Evolutionary conservation across 768 basidiomycete genomes (phyloP).

Genomic region (Mrakia frigida): DNA sequence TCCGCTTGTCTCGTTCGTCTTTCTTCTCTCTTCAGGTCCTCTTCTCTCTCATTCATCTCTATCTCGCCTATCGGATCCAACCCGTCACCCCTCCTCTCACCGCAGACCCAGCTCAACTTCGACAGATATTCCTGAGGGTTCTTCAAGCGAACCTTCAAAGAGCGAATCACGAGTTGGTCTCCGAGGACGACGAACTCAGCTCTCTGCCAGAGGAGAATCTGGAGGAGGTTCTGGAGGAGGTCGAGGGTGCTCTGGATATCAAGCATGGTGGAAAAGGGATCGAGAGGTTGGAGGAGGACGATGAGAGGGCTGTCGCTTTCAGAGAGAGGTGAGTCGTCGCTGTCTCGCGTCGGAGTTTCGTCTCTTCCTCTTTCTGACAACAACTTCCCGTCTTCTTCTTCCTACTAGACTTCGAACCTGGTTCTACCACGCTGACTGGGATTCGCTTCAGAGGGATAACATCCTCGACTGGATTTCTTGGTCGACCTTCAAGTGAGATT

Average conservation of each 20-base stretch:
- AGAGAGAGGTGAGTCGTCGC: constrained; percentile 11
- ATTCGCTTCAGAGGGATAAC: constrained; percentile 59
- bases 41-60: constrained; percentile 6
- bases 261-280: constrained; percentile 36
- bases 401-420: constrained; percentile 45
- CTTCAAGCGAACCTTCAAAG: neutral
- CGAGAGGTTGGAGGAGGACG: constrained; percentile 55
- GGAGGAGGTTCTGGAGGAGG: constrained; percentile 13
- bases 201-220: neutral
- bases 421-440: constrained; percentile 74
- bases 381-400: constrained; percentile 19
- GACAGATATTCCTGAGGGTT: neutral
- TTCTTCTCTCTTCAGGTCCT: constrained; percentile 8
- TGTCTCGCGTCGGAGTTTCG: neutral
- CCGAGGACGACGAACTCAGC: too few species aligned
- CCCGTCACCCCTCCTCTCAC: neutral
- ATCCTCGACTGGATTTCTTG: constrained; percentile 74
- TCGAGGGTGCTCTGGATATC: neutral
- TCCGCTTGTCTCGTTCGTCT: too few species aligned
- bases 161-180: neutral
- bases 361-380: constrained; percentile 12
- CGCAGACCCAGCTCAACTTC: neutral
- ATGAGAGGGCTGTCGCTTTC: constrained; percentile 62
- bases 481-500: constrained; percentile 69
- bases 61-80: neutral